These are phyloP conservation scores for Boletus patriciae DNA, from an alignment of 768 basidiomycete genomes.

Conservation along the genomic window DNA sequence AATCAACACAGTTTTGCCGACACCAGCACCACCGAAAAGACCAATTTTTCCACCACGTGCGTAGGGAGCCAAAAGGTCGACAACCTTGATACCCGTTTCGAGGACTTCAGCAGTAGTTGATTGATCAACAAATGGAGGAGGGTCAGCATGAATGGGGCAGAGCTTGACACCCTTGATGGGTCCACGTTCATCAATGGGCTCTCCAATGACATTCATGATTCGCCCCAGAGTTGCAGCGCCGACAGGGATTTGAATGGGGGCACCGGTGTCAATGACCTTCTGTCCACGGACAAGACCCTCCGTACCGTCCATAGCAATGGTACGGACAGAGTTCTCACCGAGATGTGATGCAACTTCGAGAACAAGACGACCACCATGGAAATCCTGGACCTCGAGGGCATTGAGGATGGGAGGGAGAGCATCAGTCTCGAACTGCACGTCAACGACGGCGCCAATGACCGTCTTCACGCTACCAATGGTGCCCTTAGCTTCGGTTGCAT, in stretches of 20 bases:
- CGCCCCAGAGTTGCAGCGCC: slow-evolving; percentile 93
- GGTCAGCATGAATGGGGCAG: slow-evolving; percentile 94
- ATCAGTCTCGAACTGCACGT: slow-evolving; percentile 96
- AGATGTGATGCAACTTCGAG: slow-evolving; percentile 98
- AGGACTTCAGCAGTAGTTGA: slow-evolving; percentile 98
- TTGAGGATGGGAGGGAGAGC: slow-evolving; percentile 93
- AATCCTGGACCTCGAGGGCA: slow-evolving; percentile 95
- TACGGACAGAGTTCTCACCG: slow-evolving; percentile 98
- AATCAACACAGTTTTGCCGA: slow-evolving; percentile 99
- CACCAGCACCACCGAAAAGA: slow-evolving; percentile 99
- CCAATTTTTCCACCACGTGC: slow-evolving; percentile 99
- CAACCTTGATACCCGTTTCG: slow-evolving; percentile 99
- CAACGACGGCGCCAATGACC: slow-evolving; percentile 99
- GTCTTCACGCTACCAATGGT: slow-evolving; percentile 86
- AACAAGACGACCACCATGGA: slow-evolving; percentile 94
- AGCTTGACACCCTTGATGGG: slow-evolving; percentile 95
- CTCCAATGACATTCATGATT: slow-evolving; percentile 99
- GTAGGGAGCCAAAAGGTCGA: slow-evolving; percentile 98
- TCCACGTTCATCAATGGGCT: slow-evolving; percentile 99
- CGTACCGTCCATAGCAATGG: slow-evolving; percentile 99
- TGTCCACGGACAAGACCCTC: slow-evolving; percentile 99
- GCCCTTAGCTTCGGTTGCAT: slow-evolving; percentile 86
- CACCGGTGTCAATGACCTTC: slow-evolving; percentile 94
- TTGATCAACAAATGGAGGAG: slow-evolving; percentile 96
- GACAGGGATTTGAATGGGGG: slow-evolving; percentile 96